Evolutionary conservation across 139 green algal species (phyloP).

Genomic region (Chlamydomonas applanata): DNA sequence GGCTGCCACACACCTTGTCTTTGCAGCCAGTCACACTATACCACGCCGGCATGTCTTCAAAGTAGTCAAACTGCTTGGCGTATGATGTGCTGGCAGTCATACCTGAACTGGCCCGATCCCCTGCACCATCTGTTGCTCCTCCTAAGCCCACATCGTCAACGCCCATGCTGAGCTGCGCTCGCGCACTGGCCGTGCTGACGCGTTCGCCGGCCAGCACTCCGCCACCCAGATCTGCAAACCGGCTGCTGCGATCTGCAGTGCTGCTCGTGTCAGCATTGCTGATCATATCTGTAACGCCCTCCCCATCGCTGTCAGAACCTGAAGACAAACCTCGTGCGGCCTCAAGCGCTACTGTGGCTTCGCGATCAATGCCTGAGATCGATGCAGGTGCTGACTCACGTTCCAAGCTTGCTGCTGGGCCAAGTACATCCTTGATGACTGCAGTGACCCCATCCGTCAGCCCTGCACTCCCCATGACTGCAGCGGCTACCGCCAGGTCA

Average conservation of each 20-base stretch:
- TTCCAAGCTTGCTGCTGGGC: neutral
- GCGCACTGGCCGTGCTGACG: neutral
- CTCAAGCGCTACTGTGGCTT: neutral
- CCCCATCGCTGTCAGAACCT: no score
- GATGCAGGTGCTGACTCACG: neutral
- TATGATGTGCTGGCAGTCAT: no score
- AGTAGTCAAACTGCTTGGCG: constrained; percentile 4
- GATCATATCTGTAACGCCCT: no score
- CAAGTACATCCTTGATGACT: no score
- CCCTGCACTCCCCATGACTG: neutral
- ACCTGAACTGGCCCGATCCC: no score
- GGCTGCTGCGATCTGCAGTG: no score
- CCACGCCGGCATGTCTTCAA: constrained; percentile 6
- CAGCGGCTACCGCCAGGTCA: neutral
- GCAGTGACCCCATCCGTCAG: neutral
- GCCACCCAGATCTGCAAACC: neutral
- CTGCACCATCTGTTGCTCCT: neutral
- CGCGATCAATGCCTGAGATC: neutral
- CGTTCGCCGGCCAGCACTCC: neutral
- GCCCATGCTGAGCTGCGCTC: neutral
- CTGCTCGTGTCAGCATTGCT: no score
- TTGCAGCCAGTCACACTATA: constrained; percentile 1
- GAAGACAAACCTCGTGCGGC: neutral
- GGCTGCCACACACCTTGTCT: no score
- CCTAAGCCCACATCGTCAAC: neutral